Conservation (phyloP, 192 early-diverging fungal genomes). For the Backusella luteola region DNA sequence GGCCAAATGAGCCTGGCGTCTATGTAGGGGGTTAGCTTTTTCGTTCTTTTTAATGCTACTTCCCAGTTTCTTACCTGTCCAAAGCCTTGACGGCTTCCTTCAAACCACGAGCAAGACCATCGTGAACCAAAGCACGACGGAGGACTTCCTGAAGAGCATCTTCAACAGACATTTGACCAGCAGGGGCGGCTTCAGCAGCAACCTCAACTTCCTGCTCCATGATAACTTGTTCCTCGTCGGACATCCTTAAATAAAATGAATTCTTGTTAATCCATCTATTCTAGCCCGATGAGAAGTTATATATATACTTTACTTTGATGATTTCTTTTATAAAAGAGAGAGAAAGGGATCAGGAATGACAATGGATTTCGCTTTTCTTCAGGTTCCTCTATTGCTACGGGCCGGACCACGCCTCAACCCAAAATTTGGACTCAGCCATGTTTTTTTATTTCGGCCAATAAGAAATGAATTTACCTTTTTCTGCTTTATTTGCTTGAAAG, state of each 20-base stretch:
- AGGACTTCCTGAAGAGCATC: too few relatives aligned
- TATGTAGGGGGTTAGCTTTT: neutral
- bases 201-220: slow-evolving; percentile 57
- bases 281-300: neutral
- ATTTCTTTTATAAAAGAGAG: neutral
- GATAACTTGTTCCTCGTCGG: slow-evolving; percentile 36
- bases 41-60: neutral
- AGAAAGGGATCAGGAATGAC: neutral
- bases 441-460: too few relatives aligned
- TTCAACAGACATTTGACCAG: slow-evolving; percentile 48
- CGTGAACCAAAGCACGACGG: slow-evolving; percentile 83
- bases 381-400: neutral
- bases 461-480: too few relatives aligned
- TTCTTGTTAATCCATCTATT: neutral
- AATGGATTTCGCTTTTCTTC: too few relatives aligned
- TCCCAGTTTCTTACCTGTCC: slow-evolving; percentile 62
- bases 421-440: too few relatives aligned
- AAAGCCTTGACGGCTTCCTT: slow-evolving; percentile 96
- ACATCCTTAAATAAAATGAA: slow-evolving; percentile 24
- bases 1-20: slow-evolving; percentile 86
- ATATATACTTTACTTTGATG: neutral
- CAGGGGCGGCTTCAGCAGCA: slow-evolving; percentile 45
- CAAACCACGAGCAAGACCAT: slow-evolving; percentile 96
- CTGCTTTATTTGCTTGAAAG: too few relatives aligned
- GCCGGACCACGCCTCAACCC: too few relatives aligned